A percentile compares a stretch with the other conserved stretches of the same genome.
phyloP scores from a whole-genome alignment of 2,329 filamentous ascomycete genomes.

The Cryphonectria naterciae region DNA sequence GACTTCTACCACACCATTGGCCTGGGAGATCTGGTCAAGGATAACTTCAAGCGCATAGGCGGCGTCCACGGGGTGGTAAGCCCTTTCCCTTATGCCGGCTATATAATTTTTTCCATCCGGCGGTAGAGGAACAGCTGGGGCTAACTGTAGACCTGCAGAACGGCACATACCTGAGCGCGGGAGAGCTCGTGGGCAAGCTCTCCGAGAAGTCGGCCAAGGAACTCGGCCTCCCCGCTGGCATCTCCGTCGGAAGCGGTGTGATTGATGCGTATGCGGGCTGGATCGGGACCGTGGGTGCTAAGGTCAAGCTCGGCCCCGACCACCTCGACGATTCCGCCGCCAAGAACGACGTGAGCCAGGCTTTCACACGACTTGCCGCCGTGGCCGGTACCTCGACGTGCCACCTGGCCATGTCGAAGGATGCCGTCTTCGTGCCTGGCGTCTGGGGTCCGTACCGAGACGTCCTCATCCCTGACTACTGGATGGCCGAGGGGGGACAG shows the following conservation, averaged over 20 bases:
- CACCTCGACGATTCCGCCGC: constrained; percentile 69
- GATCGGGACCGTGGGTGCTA: constrained; percentile 98
- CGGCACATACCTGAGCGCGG: constrained; percentile 86
- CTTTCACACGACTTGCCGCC: constrained; percentile 88
- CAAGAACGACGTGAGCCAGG: constrained; percentile 87
- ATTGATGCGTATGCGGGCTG: constrained; percentile 98
- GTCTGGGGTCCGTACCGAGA: constrained; percentile 98
- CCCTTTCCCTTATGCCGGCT: constrained; percentile 48
- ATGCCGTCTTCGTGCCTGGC: constrained; percentile 90
- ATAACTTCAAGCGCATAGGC: constrained; percentile 91
- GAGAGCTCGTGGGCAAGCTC: constrained; percentile 84
- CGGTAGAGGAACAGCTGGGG: constrained; percentile 24
- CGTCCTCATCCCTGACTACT: constrained; percentile 86
- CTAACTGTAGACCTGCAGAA: constrained; percentile 62
- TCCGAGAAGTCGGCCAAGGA: constrained; percentile 82
- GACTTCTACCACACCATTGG: constrained; percentile 90
- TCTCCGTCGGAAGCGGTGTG: constrained; percentile 92
- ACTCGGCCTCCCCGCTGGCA: constrained; percentile 82
- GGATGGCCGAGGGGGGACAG: constrained; percentile 97
- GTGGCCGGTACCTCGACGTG: constrained; percentile 97
- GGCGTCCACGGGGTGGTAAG: constrained; percentile 94
- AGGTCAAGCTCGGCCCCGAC: constrained; percentile 74
- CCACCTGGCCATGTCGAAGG: constrained; percentile 91
- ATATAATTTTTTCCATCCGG: constrained; percentile 20
- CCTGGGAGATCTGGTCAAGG: constrained; percentile 78